Base-by-base conservation (phyloP, 176 grass and related monocot genomes). In the Chloris gayana region DNA sequence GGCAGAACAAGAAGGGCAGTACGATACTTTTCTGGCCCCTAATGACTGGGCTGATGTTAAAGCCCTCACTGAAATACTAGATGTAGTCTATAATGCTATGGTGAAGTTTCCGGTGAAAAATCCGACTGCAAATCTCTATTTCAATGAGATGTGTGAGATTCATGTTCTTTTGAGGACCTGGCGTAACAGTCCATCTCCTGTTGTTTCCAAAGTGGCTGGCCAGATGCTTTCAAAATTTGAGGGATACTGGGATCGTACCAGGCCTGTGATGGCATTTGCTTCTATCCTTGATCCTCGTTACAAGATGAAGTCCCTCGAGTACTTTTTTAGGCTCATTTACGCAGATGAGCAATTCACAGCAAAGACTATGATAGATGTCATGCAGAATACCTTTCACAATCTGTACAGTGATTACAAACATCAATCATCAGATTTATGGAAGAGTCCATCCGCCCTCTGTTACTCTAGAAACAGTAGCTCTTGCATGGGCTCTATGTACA, bases 291-390 rank as follows among this genome's bases (percentile, higher is more conserved):
- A 99, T 85, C 96, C 96, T 77, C 84, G 96, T 64, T 99, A 95
- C 76, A 99, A 99, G 90, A 99, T 99, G 96, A 99, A 99, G 83
- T 99, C 96, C 25, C 73, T 99, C 2, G 96, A 99, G 61, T 99
- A 99, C 75, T 99, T 93, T 80, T 99, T 91, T 86, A 90, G 90
- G 39, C 73, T 91, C 72, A 95, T 95, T 82, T 99, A 89, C 74
- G 83, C 67, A 46, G 81, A 79, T 69, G 92, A 95, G 22, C 82
- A 81, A 69, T 91, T 82, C 76, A 94, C 90, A 85, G 90, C 90
- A 64, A 99, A 93, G 79, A 78, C 82, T 45, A 91, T 70, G 84
- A 93, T 90, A 38, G 90, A 99, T 69, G 79, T 31, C 73, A 91
- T 93, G 72, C 88, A 74, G 31, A 92, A 91, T 83, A 86, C 39